phyloP scores from a whole-genome alignment of 352 stramenopile genomes.

The Phytophthora megakarya region DNA sequence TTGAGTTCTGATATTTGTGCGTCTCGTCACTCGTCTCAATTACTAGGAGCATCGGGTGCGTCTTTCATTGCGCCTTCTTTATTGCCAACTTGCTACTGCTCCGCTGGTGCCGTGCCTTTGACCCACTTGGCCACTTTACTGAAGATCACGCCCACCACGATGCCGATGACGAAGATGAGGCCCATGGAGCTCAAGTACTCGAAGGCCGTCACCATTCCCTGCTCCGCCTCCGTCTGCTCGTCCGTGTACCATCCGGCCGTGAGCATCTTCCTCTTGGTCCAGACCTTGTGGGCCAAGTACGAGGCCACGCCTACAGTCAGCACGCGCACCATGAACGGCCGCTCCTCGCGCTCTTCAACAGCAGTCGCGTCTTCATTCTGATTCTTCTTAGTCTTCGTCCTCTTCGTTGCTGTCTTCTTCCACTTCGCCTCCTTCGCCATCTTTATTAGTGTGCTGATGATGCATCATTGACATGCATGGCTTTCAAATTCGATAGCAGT shows the following conservation, averaged over 20 bases:
- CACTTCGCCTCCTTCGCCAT: conserved; percentile 1
- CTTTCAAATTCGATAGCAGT: conserved; percentile 6
- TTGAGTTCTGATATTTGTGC: too few relatives aligned
- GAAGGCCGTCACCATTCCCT: conserved; percentile 70
- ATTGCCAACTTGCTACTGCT: conserved; percentile 1
- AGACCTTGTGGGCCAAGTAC: conserved; percentile 81
- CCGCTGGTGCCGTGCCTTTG: conserved; percentile 20
- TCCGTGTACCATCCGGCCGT: conserved; percentile 71
- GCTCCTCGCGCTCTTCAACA: conserved; percentile 21
- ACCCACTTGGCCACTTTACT: conserved; percentile 44
- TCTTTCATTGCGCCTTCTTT: too few relatives aligned
- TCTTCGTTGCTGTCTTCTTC: conserved; percentile 23
- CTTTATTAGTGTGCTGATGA: conserved; percentile 4
- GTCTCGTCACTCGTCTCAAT: too few relatives aligned
- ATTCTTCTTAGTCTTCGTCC: conserved; percentile 19
- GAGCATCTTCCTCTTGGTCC: conserved; percentile 70
- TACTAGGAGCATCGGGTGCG: too few relatives aligned
- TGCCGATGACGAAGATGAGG: conserved; percentile 70
- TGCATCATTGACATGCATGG: conserved; percentile 18
- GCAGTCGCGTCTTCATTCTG: not conserved
- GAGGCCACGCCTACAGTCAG: conserved; percentile 69
- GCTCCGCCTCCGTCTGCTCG: conserved; percentile 55
- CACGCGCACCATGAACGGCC: conserved; percentile 59
- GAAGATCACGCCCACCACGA: conserved; percentile 63
- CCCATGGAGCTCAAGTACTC: conserved; percentile 84